phyloP scores from a whole-genome alignment of 1,139 yeast species.

The Blastobotrys proliferans region DNA sequence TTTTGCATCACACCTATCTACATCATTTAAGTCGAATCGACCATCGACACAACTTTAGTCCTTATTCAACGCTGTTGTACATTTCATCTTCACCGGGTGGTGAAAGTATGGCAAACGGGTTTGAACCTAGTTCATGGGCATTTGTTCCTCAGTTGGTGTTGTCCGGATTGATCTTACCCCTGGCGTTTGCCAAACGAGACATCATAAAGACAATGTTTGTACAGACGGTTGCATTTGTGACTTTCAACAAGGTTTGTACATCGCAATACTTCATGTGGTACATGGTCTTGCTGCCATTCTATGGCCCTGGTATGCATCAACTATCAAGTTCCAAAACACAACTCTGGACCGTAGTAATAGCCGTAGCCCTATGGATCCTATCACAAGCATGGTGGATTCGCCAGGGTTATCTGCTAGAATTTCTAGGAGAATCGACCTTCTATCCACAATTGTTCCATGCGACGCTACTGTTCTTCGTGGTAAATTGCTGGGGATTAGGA shows the following conservation, averaged over 20 bases:
- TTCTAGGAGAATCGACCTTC: slow-evolving; percentile 66
- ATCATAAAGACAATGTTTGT: slow-evolving; percentile 65
- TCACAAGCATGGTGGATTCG: slow-evolving; percentile 78
- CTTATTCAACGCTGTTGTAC: slow-evolving; percentile 76
- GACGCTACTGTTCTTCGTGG: slow-evolving; percentile 60
- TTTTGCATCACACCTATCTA: slow-evolving; percentile 70
- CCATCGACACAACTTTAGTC: slow-evolving; percentile 91
- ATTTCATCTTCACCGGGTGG: slow-evolving; percentile 34
- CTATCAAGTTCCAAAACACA: not conserved
- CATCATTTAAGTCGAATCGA: slow-evolving; percentile 83
- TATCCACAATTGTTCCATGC: slow-evolving; percentile 58
- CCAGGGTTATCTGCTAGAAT: slow-evolving; percentile 77
- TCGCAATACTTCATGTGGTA: slow-evolving; percentile 91
- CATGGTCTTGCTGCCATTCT: slow-evolving; percentile 75
- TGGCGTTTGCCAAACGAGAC: slow-evolving; percentile 49
- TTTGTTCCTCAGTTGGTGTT: slow-evolving; percentile 77
- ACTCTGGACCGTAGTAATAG: slow-evolving; percentile 24
- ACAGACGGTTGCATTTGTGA: slow-evolving; percentile 89
- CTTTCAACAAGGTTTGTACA: slow-evolving; percentile 91
- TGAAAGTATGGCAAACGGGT: slow-evolving; percentile 23
- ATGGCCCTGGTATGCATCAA: slow-evolving; percentile 27
- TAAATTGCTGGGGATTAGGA: slow-evolving; percentile 63
- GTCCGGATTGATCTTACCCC: slow-evolving; percentile 58
- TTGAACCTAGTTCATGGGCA: slow-evolving; percentile 45
- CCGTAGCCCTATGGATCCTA: slow-evolving; percentile 55